These are phyloP conservation scores for Fonsecaea erecta DNA, from an alignment of 2,329 filamentous ascomycete species.

Conservation along the genomic window DNA sequence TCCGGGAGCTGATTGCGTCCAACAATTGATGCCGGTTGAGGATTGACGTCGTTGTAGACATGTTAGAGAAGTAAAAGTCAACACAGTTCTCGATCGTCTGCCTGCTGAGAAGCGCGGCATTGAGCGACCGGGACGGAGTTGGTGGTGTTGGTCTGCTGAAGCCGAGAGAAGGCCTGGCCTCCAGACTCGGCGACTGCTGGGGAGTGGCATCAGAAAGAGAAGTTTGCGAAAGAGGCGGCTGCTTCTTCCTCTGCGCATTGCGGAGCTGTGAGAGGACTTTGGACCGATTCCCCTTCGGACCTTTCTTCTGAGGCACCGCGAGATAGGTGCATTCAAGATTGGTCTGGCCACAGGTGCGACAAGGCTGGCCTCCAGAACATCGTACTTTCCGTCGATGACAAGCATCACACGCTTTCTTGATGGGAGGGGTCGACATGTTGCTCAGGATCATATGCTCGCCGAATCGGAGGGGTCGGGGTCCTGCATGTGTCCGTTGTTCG, in stretches of 20 bases:
- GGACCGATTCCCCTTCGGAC: constrained; percentile 73
- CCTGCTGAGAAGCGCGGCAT: constrained; percentile 63
- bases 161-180: constrained; percentile 52
- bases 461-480: background rate
- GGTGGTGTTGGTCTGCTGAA: constrained; percentile 56
- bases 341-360: constrained; percentile 70
- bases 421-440: constrained; percentile 29
- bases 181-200: background rate
- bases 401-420: constrained; percentile 41
- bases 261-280: constrained; percentile 76
- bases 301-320: constrained; percentile 75
- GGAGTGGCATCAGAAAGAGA: constrained; percentile 42
- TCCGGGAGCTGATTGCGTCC: constrained; percentile 38
- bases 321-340: constrained; percentile 74
- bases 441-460: background rate
- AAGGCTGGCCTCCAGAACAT: constrained; percentile 56
- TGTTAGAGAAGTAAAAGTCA: constrained; percentile 70
- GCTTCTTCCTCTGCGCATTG: constrained; percentile 63
- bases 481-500: background rate
- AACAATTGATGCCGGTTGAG: constrained; percentile 45
- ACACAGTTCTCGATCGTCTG: constrained; percentile 71
- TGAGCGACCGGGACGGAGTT: constrained; percentile 59
- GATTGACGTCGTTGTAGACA: constrained; percentile 53
- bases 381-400: constrained; percentile 40
- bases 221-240: constrained; percentile 62